Percentiles rank a stretch among this genome's conserved stretches.
These are phyloP conservation scores for Arxiozyma slooffiae DNA, from an alignment of 1,139 yeast species.

Conservation along the genomic window DNA sequence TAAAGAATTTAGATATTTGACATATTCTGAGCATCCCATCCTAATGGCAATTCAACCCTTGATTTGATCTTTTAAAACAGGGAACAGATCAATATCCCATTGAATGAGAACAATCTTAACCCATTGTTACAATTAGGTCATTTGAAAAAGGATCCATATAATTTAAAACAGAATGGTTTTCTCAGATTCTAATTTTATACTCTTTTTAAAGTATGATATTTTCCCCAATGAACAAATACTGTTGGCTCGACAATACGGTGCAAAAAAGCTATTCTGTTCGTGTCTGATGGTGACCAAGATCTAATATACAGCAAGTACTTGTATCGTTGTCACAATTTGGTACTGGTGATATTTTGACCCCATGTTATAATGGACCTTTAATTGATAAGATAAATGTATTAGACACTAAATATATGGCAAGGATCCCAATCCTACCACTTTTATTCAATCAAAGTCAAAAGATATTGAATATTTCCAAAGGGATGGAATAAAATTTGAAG, in stretches of 20 bases:
- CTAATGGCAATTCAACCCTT: conserved; percentile 15
- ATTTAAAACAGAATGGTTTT: conserved; percentile 34
- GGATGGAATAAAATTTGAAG: conserved; percentile 31
- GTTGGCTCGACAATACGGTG: conserved; percentile 45
- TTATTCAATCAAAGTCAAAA: conserved; percentile 58
- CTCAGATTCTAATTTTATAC: conserved; percentile 38
- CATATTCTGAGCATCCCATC: conserved; percentile 58
- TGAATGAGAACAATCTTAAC: conserved; percentile 45
- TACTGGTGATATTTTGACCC: conserved; percentile 73
- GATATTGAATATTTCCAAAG: conserved; percentile 39
- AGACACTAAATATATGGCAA: conserved; percentile 49
- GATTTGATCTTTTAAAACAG: conserved; percentile 27
- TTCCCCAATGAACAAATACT: conserved; percentile 45
- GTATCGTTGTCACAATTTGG: conserved; percentile 57
- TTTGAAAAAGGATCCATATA: conserved; percentile 45
- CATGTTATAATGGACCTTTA: conserved; percentile 57
- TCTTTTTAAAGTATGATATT: conserved; percentile 53
- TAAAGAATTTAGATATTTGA: conserved; percentile 42
- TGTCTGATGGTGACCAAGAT: conserved; percentile 30
- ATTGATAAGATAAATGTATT: conserved; percentile 34
- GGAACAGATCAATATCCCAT: conserved; percentile 26
- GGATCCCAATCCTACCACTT: conserved; percentile 67
- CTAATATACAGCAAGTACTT: conserved; percentile 52
- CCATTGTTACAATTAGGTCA: conserved; percentile 58
- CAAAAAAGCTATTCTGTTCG: conserved; percentile 45